These are phyloP conservation scores for Lithospermum erythrorhizon DNA, from an alignment of 257 asterid genomes.

Conservation along the genomic window DNA sequence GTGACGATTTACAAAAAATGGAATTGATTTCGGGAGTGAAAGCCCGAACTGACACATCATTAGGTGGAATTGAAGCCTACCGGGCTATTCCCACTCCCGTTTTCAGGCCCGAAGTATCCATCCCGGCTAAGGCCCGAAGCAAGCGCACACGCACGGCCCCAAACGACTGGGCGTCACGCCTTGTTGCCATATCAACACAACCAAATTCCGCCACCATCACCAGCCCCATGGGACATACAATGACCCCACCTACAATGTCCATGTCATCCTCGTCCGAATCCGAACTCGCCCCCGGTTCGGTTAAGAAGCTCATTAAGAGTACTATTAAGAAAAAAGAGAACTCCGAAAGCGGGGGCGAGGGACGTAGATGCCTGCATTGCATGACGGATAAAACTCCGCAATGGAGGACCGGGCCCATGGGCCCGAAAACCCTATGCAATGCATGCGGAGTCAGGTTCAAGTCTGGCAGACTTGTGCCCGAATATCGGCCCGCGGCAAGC, in stretches of 20 bases:
- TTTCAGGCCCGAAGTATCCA: slow-evolving; percentile 40
- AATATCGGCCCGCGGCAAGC: slow-evolving; percentile 89
- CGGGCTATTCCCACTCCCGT: slow-evolving; percentile 17
- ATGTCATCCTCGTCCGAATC: slow-evolving; percentile 50
- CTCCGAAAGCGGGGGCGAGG: slow-evolving; percentile 29
- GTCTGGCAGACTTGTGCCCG: slow-evolving; percentile 91
- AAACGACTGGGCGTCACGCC: slow-evolving; percentile 71
- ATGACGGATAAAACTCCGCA: slow-evolving; percentile 95
- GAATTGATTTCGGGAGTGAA: slow-evolving; percentile 55
- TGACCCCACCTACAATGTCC: slow-evolving; percentile 6
- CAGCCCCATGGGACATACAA: neutral
- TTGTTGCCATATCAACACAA: slow-evolving; percentile 34
- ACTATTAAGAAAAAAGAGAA: slow-evolving; percentile 28
- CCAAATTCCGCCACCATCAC: neutral
- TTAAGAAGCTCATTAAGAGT: slow-evolving; percentile 21
- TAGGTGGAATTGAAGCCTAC: slow-evolving; percentile 19
- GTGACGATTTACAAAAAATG: slow-evolving; percentile 58
- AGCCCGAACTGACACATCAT: slow-evolving; percentile 26
- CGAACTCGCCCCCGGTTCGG: slow-evolving; percentile 8
- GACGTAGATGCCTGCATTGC: slow-evolving; percentile 79
- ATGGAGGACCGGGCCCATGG: slow-evolving; percentile 94
- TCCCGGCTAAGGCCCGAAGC: slow-evolving; percentile 87
- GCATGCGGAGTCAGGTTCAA: slow-evolving; percentile 91
- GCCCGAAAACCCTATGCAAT: slow-evolving; percentile 87
- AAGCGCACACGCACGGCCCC: slow-evolving; percentile 86